Percentiles rank a stretch among this genome's conserved stretches.
These are phyloP conservation scores for Carex myosuroides DNA, from an alignment of 176 grass and related monocot species.

Conservation along the genomic window DNA sequence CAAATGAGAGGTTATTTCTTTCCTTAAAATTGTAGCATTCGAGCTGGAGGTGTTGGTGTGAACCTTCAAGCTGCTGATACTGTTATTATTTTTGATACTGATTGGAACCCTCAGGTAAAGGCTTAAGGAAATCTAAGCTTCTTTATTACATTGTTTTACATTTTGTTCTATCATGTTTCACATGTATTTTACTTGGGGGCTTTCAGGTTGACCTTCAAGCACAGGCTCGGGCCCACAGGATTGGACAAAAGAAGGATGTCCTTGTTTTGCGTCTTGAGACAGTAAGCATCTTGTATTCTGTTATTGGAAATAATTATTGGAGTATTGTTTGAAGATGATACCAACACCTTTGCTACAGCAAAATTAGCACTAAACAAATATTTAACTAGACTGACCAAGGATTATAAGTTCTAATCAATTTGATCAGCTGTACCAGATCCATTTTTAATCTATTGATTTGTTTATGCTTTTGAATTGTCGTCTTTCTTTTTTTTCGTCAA, in stretches of 20 bases:
- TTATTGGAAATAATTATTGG: background rate
- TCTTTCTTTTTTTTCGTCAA: conserved; percentile 15
- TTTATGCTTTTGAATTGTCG: background rate
- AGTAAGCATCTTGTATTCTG: conserved; percentile 34
- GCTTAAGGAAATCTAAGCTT: conserved; percentile 19
- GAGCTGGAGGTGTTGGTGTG: conserved; percentile 93
- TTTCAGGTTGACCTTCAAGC: conserved; percentile 97
- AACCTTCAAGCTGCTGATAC: conserved; percentile 99
- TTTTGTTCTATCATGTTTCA: background rate
- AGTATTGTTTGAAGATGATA: conserved; percentile 13
- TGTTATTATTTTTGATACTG: conserved; percentile 99
- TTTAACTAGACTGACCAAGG: background rate
- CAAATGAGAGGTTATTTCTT: conserved; percentile 26
- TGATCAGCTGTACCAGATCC: background rate
- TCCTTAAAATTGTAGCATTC: conserved; percentile 54
- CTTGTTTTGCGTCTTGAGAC: conserved; percentile 98
- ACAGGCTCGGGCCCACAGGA: conserved; percentile 93
- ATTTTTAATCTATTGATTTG: background rate
- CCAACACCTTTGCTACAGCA: background rate
- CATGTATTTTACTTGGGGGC: conserved; percentile 6
- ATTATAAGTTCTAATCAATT: background rate
- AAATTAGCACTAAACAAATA: background rate
- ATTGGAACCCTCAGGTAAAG: conserved; percentile 98
- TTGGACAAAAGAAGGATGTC: conserved; percentile 99
- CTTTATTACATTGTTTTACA: conserved; percentile 15